Percentiles rank a stretch among this genome's conserved stretches.
Conservation (phyloP, 352 stramenopile species). For the Globisporangium irregulare region DNA sequence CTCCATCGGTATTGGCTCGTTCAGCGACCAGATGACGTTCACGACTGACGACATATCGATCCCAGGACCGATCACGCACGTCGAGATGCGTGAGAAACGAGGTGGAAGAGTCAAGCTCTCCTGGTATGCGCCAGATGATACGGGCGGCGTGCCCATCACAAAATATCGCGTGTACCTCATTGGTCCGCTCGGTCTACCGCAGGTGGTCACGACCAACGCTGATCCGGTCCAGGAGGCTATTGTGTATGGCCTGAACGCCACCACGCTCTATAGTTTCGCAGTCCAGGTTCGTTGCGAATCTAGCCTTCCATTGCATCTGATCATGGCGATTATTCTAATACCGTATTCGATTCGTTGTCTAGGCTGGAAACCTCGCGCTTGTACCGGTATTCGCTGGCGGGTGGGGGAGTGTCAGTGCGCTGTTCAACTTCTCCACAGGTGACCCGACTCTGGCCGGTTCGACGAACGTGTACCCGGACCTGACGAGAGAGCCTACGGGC, state of each 20-base stretch:
- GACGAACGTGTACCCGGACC: conserved; percentile 17
- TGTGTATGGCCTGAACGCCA: conserved; percentile 29
- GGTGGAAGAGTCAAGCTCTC: conserved; percentile 39
- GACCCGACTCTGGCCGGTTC: conserved; percentile 33
- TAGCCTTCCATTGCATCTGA: too few relatives aligned
- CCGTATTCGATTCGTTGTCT: neutral
- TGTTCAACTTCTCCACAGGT: conserved; percentile 32
- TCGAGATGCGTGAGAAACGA: conserved; percentile 23
- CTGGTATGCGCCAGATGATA: conserved; percentile 46
- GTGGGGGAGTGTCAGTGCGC: conserved; percentile 39
- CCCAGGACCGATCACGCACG: conserved; percentile 22
- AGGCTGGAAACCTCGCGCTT: conserved; percentile 45
- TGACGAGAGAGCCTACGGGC: conserved; percentile 31
- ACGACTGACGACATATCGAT: conserved; percentile 37
- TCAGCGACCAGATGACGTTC: conserved; percentile 34
- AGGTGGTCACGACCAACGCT: conserved; percentile 21
- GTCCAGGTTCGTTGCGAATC: conserved; percentile 16
- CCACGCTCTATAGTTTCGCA: conserved; percentile 37
- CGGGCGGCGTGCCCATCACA: conserved; percentile 45
- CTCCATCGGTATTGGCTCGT: conserved; percentile 25
- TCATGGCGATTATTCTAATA: neutral
- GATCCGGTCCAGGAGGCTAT: conserved; percentile 15
- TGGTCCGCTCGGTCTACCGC: conserved; percentile 2
- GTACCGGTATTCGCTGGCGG: conserved; percentile 30
- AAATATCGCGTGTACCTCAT: conserved; percentile 57